Evolutionary conservation across 2,329 filamentous ascomycete genomes (phyloP).

Genomic region (Pyrenophora tritici-repentis): DNA sequence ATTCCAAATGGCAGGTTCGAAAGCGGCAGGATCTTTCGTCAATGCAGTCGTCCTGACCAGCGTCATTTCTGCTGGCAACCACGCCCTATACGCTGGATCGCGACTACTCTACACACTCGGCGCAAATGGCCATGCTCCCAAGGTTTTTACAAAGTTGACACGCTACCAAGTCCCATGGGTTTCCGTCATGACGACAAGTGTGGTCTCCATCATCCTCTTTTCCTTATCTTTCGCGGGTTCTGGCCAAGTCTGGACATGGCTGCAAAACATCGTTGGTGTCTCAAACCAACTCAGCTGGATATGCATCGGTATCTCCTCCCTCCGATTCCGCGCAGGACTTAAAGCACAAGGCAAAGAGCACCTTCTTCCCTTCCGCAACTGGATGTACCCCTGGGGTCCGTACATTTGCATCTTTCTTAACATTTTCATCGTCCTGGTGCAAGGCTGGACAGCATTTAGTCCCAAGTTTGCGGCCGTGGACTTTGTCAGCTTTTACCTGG

Average conservation of each 20-base stretch:
- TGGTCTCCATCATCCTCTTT: slow-evolving; percentile 48
- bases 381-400: slow-evolving; percentile 60
- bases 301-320: slow-evolving; percentile 60
- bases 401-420: slow-evolving; percentile 32
- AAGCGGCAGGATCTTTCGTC: slow-evolving; percentile 65
- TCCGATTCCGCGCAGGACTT: slow-evolving; percentile 58
- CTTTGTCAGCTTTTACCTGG: slow-evolving; percentile 58
- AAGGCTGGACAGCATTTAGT: slow-evolving; percentile 59
- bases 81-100: slow-evolving; percentile 59
- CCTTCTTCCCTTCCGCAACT: slow-evolving; percentile 61
- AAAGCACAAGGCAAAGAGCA: slow-evolving; percentile 55
- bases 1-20: slow-evolving; percentile 65
- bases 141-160: slow-evolving; percentile 63
- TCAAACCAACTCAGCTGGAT: slow-evolving; percentile 61
- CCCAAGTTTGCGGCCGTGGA: slow-evolving; percentile 50
- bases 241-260: slow-evolving; percentile 61
- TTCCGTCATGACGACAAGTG: slow-evolving; percentile 40
- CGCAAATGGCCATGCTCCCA: slow-evolving; percentile 68
- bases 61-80: slow-evolving; percentile 63
- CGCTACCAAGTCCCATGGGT: slow-evolving; percentile 50
- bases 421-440: slow-evolving; percentile 37
- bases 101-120: slow-evolving; percentile 61
- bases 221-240: slow-evolving; percentile 52
- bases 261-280: slow-evolving; percentile 69
- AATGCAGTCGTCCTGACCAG: slow-evolving; percentile 68